Percentiles rank a stretch among this genome's conserved stretches.
phyloP scores from a whole-genome alignment of 176 grass and related monocot species.

The Oryza australiensis region DNA sequence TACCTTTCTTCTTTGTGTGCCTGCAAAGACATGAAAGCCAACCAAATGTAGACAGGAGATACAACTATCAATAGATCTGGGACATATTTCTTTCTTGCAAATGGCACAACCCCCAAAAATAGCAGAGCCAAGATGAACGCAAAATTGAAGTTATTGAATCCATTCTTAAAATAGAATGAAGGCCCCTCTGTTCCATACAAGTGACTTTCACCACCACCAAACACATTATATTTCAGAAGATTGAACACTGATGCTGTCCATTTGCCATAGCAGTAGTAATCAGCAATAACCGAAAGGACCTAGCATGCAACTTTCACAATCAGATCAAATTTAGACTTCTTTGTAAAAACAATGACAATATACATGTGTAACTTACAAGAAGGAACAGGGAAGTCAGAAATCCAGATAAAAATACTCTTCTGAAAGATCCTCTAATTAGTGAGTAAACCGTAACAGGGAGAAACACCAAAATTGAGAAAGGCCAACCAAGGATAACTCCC shows the following conservation, averaged over 20 bases:
- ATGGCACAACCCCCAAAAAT: slow-evolving; percentile 61
- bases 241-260: slow-evolving; percentile 88
- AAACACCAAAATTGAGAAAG: slow-evolving; percentile 92
- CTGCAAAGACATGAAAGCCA: slow-evolving; percentile 95
- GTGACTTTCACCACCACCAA: slow-evolving; percentile 91
- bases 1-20: slow-evolving; percentile 99
- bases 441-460: slow-evolving; percentile 82
- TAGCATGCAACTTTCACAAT: slow-evolving; percentile 40
- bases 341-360: slow-evolving; percentile 9
- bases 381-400: slow-evolving; percentile 65
- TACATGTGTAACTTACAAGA: slow-evolving; percentile 67
- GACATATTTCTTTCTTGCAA: slow-evolving; percentile 75
- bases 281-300: slow-evolving; percentile 74
- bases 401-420: slow-evolving; percentile 81
- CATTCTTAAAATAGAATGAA: slow-evolving; percentile 87
- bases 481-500: slow-evolving; percentile 98
- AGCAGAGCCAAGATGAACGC: slow-evolving; percentile 80
- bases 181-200: slow-evolving; percentile 87
- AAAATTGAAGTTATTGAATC: slow-evolving; percentile 97
- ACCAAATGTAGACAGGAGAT: slow-evolving; percentile 92
- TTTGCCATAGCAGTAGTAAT: slow-evolving; percentile 76
- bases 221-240: slow-evolving; percentile 90
- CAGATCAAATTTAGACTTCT: slow-evolving; percentile 9
- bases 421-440: slow-evolving; percentile 71
- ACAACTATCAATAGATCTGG: slow-evolving; percentile 81